A percentile compares a stretch with the other conserved stretches of the same genome.
These are phyloP conservation scores for Pythium rishiriense DNA, from an alignment of 352 stramenopile genomes.

Conservation along the genomic window DNA sequence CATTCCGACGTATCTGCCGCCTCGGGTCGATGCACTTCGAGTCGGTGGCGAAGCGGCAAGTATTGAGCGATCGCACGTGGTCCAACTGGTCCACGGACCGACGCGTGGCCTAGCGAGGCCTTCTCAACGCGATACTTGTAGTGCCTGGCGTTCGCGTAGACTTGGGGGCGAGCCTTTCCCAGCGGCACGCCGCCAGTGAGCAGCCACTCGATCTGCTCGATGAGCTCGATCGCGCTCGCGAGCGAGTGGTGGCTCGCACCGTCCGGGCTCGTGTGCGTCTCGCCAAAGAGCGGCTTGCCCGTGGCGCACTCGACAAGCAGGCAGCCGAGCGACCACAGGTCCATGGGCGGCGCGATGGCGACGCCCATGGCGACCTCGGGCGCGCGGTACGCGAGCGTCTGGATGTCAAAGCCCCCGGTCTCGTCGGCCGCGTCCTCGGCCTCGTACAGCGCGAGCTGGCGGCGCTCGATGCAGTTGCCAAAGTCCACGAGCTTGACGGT, in stretches of 20 bases:
- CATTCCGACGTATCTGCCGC: slow-evolving; percentile 15
- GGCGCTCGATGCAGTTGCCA: slow-evolving; percentile 65
- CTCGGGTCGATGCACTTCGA: slow-evolving; percentile 35
- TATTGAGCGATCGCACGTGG: slow-evolving; percentile 6
- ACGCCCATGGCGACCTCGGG: slow-evolving; percentile 68
- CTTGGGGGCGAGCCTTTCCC: background rate
- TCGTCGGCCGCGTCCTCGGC: slow-evolving; percentile 28
- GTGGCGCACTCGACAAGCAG: slow-evolving; percentile 64
- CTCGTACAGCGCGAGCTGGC: slow-evolving; percentile 38
- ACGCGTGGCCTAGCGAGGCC: background rate
- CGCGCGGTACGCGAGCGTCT: slow-evolving; percentile 72
- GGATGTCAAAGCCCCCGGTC: slow-evolving; percentile 60
- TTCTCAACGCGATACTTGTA: slow-evolving; percentile 17
- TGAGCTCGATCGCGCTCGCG: slow-evolving; percentile 8
- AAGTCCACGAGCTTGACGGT: slow-evolving; percentile 73
- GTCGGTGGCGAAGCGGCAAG: slow-evolving; percentile 26
- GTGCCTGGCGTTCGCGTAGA: slow-evolving; percentile 15
- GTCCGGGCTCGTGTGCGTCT: background rate
- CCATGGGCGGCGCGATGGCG: slow-evolving; percentile 56
- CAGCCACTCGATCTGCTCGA: slow-evolving; percentile 25
- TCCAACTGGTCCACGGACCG: background rate
- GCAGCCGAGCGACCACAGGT: slow-evolving; percentile 82
- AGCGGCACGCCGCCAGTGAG: slow-evolving; percentile 22
- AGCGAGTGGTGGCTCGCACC: slow-evolving; percentile 8
- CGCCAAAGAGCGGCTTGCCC: slow-evolving; percentile 57